A percentile compares a stretch with the other conserved stretches of the same genome.
Conservation (phyloP, 164 flowering plant species). For the Santalum album region DNA sequence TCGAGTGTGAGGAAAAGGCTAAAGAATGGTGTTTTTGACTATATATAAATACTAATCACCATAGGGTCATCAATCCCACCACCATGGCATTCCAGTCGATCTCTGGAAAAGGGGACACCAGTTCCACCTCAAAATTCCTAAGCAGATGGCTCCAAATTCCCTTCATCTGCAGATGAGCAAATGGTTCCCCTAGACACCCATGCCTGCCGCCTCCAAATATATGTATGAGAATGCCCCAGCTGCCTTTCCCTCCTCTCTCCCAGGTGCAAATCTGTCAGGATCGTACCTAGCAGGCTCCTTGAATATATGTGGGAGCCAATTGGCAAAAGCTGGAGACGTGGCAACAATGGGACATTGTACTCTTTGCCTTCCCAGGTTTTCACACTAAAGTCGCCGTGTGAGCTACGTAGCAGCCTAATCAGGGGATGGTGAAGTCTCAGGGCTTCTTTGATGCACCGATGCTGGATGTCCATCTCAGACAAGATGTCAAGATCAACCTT, state of each 20-base stretch:
- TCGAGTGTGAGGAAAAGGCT: no score
- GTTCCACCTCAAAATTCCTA: slow-evolving; percentile 80
- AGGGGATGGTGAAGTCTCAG: slow-evolving; percentile 92
- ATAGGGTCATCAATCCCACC: no score
- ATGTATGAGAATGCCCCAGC: slow-evolving; percentile 91
- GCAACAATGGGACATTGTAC: slow-evolving; percentile 92
- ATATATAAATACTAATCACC: no score
- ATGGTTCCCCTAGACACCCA: slow-evolving; percentile 92
- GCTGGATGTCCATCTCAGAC: slow-evolving; percentile 83
- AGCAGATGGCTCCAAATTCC: slow-evolving; percentile 92
- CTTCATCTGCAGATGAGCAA: slow-evolving; percentile 91
- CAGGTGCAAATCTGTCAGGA: slow-evolving; percentile 73
- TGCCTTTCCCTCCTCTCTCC: slow-evolving; percentile 89
- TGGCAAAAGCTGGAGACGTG: slow-evolving; percentile 95
- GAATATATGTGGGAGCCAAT: slow-evolving; percentile 69
- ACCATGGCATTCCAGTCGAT: slow-evolving; percentile 99
- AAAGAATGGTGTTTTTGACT: no score
- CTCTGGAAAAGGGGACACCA: slow-evolving; percentile 84
- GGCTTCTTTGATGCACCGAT: slow-evolving; percentile 88
- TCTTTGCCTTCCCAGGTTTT: slow-evolving; percentile 71
- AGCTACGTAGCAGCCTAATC: slow-evolving; percentile 72
- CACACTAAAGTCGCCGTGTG: slow-evolving; percentile 78
- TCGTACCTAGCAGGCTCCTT: slow-evolving; percentile 72
- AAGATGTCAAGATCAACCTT: slow-evolving; percentile 75
- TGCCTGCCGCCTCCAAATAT: slow-evolving; percentile 91